A percentile compares a stretch with the other conserved stretches of the same genome.
Conservation (phyloP, 768 basidiomycete species). For the Leucocoprinus leucothites region DNA sequence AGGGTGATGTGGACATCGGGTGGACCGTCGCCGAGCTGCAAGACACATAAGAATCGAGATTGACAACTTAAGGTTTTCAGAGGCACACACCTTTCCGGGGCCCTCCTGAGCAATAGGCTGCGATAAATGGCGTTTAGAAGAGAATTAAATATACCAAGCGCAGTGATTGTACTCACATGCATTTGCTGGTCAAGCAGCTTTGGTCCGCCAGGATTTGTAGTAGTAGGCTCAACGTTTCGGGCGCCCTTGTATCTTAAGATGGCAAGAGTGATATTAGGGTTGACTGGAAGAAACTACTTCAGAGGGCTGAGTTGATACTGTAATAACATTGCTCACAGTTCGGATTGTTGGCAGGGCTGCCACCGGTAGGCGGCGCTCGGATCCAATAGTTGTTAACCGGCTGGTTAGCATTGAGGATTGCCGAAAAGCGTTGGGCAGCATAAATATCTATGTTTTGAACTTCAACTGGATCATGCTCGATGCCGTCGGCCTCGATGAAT, state of each 20-base stretch:
- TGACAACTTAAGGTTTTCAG: too few species aligned
- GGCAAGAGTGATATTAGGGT: slow-evolving; percentile 31
- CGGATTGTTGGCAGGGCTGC: slow-evolving; percentile 11
- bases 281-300: slow-evolving; percentile 30
- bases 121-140: background rate
- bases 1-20: slow-evolving; percentile 38
- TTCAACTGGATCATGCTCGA: slow-evolving; percentile 26
- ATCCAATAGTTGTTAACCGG: slow-evolving; percentile 36
- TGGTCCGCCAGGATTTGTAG: slow-evolving; percentile 19
- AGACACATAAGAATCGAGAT: too few species aligned
- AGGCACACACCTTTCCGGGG: background rate
- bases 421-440: slow-evolving; percentile 27
- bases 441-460: slow-evolving; percentile 38
- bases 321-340: background rate
- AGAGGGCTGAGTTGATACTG: slow-evolving; percentile 19
- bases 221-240: slow-evolving; percentile 22
- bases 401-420: slow-evolving; percentile 26
- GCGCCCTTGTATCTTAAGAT: slow-evolving; percentile 43
- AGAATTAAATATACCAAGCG: background rate
- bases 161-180: background rate
- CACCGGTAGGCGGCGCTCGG: slow-evolving; percentile 36
- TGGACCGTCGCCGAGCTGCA: slow-evolving; percentile 12
- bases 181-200: slow-evolving; percentile 27
- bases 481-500: slow-evolving; percentile 29
- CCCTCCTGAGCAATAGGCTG: slow-evolving; percentile 4